Percentiles rank a stretch among this genome's conserved stretches.
Evolutionary conservation across 2,329 filamentous ascomycete genomes (phyloP).

Genomic region (Colletotrichum camelliae): DNA sequence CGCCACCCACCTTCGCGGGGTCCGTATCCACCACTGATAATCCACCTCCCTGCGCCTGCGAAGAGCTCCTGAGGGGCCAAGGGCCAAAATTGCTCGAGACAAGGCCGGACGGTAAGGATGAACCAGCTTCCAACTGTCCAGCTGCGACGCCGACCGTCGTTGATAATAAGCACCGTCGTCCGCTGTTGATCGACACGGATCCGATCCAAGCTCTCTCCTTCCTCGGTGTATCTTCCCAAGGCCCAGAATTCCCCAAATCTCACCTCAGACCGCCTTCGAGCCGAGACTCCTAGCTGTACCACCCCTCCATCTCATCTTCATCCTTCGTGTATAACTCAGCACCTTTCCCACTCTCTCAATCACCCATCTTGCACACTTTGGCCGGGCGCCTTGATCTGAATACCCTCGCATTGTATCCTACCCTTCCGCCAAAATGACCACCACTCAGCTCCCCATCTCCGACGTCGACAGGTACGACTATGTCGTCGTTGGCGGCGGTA

Average conservation of each 20-base stretch:
- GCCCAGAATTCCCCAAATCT: slow-evolving; percentile 8
- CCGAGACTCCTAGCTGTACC: background rate
- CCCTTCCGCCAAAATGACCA: slow-evolving; percentile 54
- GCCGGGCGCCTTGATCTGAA: slow-evolving; percentile 14
- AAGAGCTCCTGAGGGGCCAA: slow-evolving; percentile 1
- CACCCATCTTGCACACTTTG: background rate
- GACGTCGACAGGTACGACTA: slow-evolving; percentile 79
- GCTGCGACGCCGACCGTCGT: background rate
- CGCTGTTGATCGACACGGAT: background rate
- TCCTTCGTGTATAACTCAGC: background rate
- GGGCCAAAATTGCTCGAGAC: background rate
- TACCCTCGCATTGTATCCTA: background rate
- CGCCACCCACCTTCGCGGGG: slow-evolving; percentile 20
- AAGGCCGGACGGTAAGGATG: background rate
- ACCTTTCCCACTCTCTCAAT: background rate
- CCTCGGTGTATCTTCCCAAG: background rate
- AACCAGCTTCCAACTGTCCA: background rate
- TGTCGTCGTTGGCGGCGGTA: slow-evolving; percentile 84
- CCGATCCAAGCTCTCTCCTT: background rate
- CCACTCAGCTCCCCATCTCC: slow-evolving; percentile 69
- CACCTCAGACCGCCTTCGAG: slow-evolving; percentile 10
- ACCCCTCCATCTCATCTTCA: background rate
- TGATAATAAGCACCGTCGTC: background rate
- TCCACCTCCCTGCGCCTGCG: slow-evolving; percentile 10
- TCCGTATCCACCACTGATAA: background rate